These are phyloP conservation scores for Stagonosporopsis vannaccii DNA, from an alignment of 2,329 filamentous ascomycete species.

Conservation along the genomic window DNA sequence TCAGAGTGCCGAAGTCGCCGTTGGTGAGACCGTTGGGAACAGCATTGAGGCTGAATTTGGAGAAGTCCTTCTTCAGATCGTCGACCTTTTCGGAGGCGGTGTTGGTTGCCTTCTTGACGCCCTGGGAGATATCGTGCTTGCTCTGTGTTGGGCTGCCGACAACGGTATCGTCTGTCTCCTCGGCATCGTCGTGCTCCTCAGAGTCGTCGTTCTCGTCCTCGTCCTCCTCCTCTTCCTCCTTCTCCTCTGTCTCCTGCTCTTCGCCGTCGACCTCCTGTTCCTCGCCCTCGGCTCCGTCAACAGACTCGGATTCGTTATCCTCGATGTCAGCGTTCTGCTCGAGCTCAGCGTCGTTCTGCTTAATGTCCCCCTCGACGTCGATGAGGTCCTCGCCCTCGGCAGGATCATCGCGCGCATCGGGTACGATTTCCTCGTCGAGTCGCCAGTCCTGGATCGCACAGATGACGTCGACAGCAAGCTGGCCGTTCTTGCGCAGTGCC, in stretches of 20 bases:
- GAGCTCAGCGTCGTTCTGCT: constrained; percentile 43
- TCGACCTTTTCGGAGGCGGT: constrained; percentile 6
- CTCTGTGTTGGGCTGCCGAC: constrained; percentile 21
- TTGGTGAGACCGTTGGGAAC: constrained; percentile 14
- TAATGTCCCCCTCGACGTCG: constrained; percentile 47
- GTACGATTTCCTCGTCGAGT: constrained; percentile 57
- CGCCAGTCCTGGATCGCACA: constrained; percentile 62
- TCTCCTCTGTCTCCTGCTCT: neutral
- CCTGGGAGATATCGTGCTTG: constrained; percentile 21
- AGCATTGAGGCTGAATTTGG: constrained; percentile 18
- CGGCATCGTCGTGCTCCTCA: constrained; percentile 12
- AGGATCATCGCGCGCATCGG: constrained; percentile 57
- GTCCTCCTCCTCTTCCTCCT: constrained; percentile 2
- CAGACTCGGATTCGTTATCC: constrained; percentile 22
- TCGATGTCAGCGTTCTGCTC: constrained; percentile 38
- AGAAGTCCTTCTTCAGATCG: constrained; percentile 18
- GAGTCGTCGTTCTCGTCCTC: constrained; percentile 4
- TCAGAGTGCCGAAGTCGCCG: constrained; percentile 16
- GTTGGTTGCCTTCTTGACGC: constrained; percentile 10
- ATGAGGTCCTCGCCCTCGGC: constrained; percentile 49
- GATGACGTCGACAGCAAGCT: constrained; percentile 64
- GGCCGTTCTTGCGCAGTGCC: constrained; percentile 62
- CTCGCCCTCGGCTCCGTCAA: constrained; percentile 17
- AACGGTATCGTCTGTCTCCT: constrained; percentile 20
- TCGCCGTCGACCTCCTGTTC: constrained; percentile 43